These are phyloP conservation scores for Cercophora scortea DNA, from an alignment of 495 filamentous ascomycete genomes.

Conservation along the genomic window DNA sequence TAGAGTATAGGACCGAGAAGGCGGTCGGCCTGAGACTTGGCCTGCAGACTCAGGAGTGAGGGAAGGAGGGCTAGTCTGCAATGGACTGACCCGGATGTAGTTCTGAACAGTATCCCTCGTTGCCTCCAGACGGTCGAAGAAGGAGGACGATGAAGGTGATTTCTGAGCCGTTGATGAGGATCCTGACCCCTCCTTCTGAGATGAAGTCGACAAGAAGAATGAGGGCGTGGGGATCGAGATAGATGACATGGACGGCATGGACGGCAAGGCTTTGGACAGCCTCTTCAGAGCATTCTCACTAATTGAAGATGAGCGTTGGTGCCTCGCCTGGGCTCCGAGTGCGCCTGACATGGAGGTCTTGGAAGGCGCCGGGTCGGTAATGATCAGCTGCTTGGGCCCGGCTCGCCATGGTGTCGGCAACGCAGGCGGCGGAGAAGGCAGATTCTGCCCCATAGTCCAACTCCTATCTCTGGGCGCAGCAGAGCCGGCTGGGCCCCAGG, in stretches of 20 bases:
- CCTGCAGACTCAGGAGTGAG: constrained; percentile 15
- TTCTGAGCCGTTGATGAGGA: constrained; percentile 8
- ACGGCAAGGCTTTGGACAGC: constrained; percentile 42
- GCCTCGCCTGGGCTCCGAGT: constrained; percentile 23
- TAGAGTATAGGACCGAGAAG: constrained; percentile 26
- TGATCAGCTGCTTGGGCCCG: constrained; percentile 33
- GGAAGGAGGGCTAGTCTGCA: not conserved
- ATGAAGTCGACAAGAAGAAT: constrained; percentile 32
- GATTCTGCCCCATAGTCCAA: constrained; percentile 1
- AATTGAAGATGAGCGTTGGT: constrained; percentile 30
- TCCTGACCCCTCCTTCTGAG: constrained; percentile 12
- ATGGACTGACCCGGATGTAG: not conserved
- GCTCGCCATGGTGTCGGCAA: constrained; percentile 48
- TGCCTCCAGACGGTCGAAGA: not conserved
- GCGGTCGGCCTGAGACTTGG: constrained; percentile 13
- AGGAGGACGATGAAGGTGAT: constrained; percentile 1
- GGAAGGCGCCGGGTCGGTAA: constrained; percentile 22
- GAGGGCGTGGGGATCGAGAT: constrained; percentile 46
- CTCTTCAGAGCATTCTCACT: constrained; percentile 39
- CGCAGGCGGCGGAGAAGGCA: constrained; percentile 2
- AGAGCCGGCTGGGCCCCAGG: no score
- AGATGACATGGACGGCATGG: constrained; percentile 47
- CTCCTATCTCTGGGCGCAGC: not conserved
- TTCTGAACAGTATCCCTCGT: not conserved
- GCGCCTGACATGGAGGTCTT: constrained; percentile 32